Base-by-base conservation (phyloP, 2,329 filamentous ascomycete species). In the Microdochium trichocladiopsis region DNA sequence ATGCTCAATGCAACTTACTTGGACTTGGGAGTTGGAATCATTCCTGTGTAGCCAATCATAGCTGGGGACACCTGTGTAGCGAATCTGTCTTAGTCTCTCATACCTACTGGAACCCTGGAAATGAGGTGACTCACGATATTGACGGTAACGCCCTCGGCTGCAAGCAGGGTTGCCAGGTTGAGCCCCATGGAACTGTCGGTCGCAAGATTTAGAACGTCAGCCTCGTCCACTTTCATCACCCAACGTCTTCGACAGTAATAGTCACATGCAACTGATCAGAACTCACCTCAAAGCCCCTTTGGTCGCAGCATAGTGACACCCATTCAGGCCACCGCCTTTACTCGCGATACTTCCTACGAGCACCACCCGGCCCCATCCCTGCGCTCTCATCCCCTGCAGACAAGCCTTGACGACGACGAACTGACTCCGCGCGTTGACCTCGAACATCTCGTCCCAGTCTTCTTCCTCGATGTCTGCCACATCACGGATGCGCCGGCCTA, bases 391-490 rank as follows among this genome's bases (percentile, higher is more conserved):
- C 0, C 61, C 63, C 12, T 57, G 51, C 2, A 68, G 31, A 43
- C 66, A 68, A 1, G 60, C 61, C 25, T 64, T 66, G 2, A 65
- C 64, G 2, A 68, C 61, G 4, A 67, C 64, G 48, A 69, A 68
- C 48, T 68, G 66, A 51, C 65, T 66, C 14, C 65, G 57, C 1
- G 62, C 48, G 52, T 69, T 67, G 25, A 69, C 58, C 28, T 68
- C 66, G 57, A 69, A 63, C 53, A 68, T 59, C 47, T 66, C 60
- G 54, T 69, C 67, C 66, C 67, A 69, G 41, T 69, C 66, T 2
- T 66, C 65, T 31, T 69, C 67, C 31, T 52, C 52, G 24, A 69
- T 69, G 21, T 69, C 59, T 2, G 54, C 50, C 23, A 66, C 56
- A 51, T 69, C 64, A 1, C 66, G 63, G 28, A 69, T 68, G 2